Evolutionary conservation across 345 rosid species (phyloP).

Genomic region (Capsella bursapastoris): DNA sequence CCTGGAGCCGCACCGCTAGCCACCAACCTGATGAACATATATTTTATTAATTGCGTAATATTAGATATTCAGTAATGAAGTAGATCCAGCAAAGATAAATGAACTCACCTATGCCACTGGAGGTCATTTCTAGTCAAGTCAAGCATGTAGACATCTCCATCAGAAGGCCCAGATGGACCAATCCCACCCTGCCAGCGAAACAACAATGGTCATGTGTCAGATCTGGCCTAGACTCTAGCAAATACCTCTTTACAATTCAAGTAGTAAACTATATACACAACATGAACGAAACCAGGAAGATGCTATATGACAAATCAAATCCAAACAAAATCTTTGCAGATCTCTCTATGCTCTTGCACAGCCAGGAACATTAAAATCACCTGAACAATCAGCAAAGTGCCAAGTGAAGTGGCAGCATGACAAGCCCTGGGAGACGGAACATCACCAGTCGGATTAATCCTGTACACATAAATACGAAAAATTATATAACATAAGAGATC

Average conservation of each 20-base stretch:
- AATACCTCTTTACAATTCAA: not conserved
- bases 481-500: not conserved
- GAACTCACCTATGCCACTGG: slow-evolving; percentile 77
- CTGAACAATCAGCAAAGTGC: slow-evolving; percentile 77
- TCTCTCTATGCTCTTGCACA: not conserved
- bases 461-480: slow-evolving; percentile 38
- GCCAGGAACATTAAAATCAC: slow-evolving; percentile 45
- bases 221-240: not conserved
- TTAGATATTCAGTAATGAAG: not conserved
- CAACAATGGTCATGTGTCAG: slow-evolving; percentile 14
- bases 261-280: not conserved
- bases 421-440: slow-evolving; percentile 89
- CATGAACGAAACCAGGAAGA: not conserved
- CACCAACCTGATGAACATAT: slow-evolving; percentile 62
- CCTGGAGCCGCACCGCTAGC: slow-evolving; percentile 82
- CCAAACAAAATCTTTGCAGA: not conserved
- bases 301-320: not conserved
- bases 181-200: slow-evolving; percentile 75
- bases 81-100: slow-evolving; percentile 1
- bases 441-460: slow-evolving; percentile 72
- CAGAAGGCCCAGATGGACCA: slow-evolving; percentile 77
- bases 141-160: slow-evolving; percentile 80
- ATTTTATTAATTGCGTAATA: slow-evolving; percentile 23
- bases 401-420: slow-evolving; percentile 76
- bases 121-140: slow-evolving; percentile 63